A percentile compares a stretch with the other conserved stretches of the same genome.
These are phyloP conservation scores for Cruciata laevipes DNA, from an alignment of 257 asterid species.

Conservation along the genomic window DNA sequence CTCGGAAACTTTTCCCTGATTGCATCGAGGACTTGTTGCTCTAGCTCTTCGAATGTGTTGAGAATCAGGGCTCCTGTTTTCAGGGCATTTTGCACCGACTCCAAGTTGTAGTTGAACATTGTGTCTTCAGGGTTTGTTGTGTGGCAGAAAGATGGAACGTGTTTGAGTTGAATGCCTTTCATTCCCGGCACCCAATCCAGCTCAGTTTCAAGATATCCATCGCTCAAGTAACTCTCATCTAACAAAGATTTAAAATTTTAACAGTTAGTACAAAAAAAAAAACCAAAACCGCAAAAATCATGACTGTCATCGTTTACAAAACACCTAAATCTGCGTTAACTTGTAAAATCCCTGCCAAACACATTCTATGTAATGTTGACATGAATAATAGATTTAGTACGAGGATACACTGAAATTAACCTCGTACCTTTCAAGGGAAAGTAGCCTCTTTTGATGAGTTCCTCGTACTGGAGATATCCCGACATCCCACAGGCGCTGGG, in stretches of 20 bases:
- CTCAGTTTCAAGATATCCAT: constrained; percentile 37
- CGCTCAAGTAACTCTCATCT: constrained; percentile 36
- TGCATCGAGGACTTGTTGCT: constrained; percentile 25
- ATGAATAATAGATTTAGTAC: too few relatives aligned
- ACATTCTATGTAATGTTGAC: too few relatives aligned
- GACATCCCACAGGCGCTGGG: constrained; percentile 27
- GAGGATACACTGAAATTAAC: background rate
- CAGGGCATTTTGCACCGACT: constrained; percentile 17
- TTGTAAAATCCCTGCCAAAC: too few relatives aligned
- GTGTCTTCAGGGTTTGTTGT: constrained; percentile 24
- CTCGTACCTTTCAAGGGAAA: constrained; percentile 25
- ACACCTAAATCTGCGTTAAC: too few relatives aligned
- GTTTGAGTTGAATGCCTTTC: constrained; percentile 25
- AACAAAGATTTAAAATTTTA: background rate
- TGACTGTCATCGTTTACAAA: too few relatives aligned
- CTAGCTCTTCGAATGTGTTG: constrained; percentile 37
- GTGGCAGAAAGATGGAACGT: constrained; percentile 33
- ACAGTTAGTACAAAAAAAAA: too few relatives aligned
- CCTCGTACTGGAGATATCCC: constrained; percentile 23
- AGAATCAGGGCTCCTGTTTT: constrained; percentile 22
- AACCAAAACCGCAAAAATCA: too few relatives aligned
- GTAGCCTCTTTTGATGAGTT: constrained; percentile 20
- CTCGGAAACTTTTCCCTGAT: constrained; percentile 22
- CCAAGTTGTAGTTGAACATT: constrained; percentile 34
- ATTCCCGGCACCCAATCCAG: constrained; percentile 41